Percentiles rank a stretch among this genome's conserved stretches.
Evolutionary conservation across 139 green algal species (phyloP).

Genomic region (Closterium sp.): DNA sequence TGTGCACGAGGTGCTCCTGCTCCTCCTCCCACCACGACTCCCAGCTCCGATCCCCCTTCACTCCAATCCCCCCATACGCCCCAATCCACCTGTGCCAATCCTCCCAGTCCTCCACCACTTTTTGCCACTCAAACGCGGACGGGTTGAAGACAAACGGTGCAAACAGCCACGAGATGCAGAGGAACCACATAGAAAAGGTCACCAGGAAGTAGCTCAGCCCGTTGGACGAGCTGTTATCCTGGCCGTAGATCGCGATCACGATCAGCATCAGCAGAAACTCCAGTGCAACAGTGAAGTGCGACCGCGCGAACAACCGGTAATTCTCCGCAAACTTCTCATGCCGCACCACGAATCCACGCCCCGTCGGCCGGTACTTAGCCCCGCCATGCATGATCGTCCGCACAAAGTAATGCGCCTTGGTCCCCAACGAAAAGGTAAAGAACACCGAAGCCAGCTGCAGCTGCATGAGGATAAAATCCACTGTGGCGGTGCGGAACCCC

Average conservation of each 20-base stretch:
- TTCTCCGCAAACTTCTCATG: conserved; percentile 50
- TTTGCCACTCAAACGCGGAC: conserved; percentile 44
- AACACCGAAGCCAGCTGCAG: conserved; percentile 43
- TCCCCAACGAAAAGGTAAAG: conserved; percentile 50
- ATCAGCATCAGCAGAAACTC: not conserved
- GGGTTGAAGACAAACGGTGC: conserved; percentile 47
- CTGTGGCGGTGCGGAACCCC: conserved; percentile 26
- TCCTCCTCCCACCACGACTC: conserved; percentile 41
- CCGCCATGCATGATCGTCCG: conserved; percentile 47
- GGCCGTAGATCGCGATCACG: not conserved
- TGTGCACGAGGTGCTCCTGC: conserved; percentile 33
- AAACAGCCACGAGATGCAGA: conserved; percentile 31
- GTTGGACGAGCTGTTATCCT: not conserved
- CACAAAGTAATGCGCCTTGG: conserved; percentile 70
- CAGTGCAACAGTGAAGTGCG: conserved; percentile 26
- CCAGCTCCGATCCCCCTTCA: conserved; percentile 25
- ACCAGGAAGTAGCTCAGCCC: conserved; percentile 16
- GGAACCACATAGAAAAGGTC: conserved; percentile 22
- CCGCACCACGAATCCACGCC: conserved; percentile 74
- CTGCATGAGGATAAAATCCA: conserved; percentile 42
- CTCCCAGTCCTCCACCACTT: conserved; percentile 42
- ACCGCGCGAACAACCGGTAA: conserved; percentile 41
- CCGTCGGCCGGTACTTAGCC: conserved; percentile 73
- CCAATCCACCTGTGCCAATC: conserved; percentile 30
- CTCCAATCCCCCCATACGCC: conserved; percentile 14